Conservation (phyloP, 1,139 yeast genomes). For the Lodderomyces jiufengensis region DNA sequence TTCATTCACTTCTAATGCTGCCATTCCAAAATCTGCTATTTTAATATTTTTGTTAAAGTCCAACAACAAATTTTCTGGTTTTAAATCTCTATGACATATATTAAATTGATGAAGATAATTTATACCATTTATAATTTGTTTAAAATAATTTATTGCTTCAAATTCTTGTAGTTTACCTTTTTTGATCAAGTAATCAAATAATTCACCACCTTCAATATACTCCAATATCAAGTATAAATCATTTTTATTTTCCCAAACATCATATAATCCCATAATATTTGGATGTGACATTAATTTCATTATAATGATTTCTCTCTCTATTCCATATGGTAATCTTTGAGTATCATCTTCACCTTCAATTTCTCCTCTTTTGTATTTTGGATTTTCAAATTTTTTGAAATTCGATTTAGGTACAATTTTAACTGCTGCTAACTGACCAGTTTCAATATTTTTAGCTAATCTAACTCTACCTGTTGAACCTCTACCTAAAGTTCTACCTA, state of each 20-base stretch:
- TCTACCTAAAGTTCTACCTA: constrained; percentile 90
- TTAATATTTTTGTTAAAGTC: constrained; percentile 88
- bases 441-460: constrained; percentile 77
- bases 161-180: constrained; percentile 83
- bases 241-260: constrained; percentile 97
- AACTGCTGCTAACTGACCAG: constrained; percentile 93
- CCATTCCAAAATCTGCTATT: constrained; percentile 99
- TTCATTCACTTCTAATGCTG: constrained; percentile 90
- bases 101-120: constrained; percentile 91
- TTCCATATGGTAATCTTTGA: constrained; percentile 80
- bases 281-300: constrained; percentile 88
- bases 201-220: constrained; percentile 96
- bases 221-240: constrained; percentile 88
- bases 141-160: constrained; percentile 86
- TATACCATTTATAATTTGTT: constrained; percentile 90
- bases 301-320: constrained; percentile 94
- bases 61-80: constrained; percentile 87
- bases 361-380: constrained; percentile 37
- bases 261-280: constrained; percentile 92
- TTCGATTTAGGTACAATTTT: constrained; percentile 88
- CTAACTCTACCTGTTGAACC: constrained; percentile 96
- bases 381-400: constrained; percentile 53
- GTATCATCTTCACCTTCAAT: constrained; percentile 32
- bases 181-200: constrained; percentile 86
- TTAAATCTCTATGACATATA: constrained; percentile 91